These are phyloP conservation scores for Fusarium nelsonii DNA, from an alignment of 2,329 filamentous ascomycete species.

Conservation along the genomic window DNA sequence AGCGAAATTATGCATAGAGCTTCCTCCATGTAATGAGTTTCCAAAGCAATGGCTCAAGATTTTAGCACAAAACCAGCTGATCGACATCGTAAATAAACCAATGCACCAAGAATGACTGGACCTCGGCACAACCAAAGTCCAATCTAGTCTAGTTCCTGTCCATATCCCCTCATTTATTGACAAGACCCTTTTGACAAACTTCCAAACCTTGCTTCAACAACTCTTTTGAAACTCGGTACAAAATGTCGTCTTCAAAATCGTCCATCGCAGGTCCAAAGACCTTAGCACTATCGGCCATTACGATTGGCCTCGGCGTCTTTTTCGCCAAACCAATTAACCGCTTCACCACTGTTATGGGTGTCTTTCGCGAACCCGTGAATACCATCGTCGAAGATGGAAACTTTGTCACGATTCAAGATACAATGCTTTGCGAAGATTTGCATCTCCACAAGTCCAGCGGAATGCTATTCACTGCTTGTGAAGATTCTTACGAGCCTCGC, in stretches of 20 bases:
- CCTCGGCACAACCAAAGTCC: background rate
- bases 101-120: background rate
- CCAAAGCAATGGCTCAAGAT: background rate
- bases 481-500: slow-evolving; percentile 57
- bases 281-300: background rate
- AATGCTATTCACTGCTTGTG: slow-evolving; percentile 68
- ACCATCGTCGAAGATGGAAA: slow-evolving; percentile 38
- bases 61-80: background rate
- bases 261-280: background rate
- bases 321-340: slow-evolving; percentile 4
- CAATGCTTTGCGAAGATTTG: slow-evolving; percentile 70
- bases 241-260: background rate
- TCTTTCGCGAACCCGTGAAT: slow-evolving; percentile 45
- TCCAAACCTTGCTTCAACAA: background rate
- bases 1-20: background rate
- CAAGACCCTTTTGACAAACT: background rate
- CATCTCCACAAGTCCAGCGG: slow-evolving; percentile 64
- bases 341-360: slow-evolving; percentile 43
- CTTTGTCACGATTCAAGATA: slow-evolving; percentile 62
- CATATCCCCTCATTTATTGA: background rate
- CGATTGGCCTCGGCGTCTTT: background rate
- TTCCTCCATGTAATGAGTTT: background rate
- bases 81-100: background rate
- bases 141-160: background rate
- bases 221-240: background rate